phyloP scores from a whole-genome alignment of 2,329 filamentous ascomycete genomes.

The Pseudogymnoascus sp. region DNA sequence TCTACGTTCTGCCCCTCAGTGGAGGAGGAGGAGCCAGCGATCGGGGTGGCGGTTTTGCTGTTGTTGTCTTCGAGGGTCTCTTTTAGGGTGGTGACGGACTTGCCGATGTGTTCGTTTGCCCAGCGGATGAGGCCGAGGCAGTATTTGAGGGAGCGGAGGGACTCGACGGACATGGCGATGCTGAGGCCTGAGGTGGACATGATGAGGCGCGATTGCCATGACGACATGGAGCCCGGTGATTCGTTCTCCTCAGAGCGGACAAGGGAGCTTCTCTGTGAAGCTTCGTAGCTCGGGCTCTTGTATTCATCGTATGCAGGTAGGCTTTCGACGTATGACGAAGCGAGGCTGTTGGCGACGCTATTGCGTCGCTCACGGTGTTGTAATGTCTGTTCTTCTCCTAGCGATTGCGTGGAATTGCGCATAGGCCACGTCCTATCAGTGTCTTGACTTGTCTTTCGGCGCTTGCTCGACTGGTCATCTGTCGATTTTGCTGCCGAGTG shows the following conservation, averaged over 20 bases:
- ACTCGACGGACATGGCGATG: conserved; percentile 85
- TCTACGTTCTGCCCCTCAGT: conserved; percentile 16
- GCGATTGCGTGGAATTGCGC: conserved; percentile 25
- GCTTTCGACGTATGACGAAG: conserved; percentile 51
- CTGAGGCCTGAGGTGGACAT: conserved; percentile 87
- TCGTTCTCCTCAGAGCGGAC: conserved; percentile 12
- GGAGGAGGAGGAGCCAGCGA: neutral
- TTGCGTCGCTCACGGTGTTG: conserved; percentile 22
- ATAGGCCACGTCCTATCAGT: conserved; percentile 24
- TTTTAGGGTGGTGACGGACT: conserved; percentile 66
- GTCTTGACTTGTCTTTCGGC: conserved; percentile 47
- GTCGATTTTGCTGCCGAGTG: conserved; percentile 34
- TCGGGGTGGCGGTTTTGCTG: conserved; percentile 25
- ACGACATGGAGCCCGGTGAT: conserved; percentile 22
- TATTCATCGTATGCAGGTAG: conserved; percentile 79
- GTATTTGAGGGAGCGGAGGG: conserved; percentile 73
- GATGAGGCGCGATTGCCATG: conserved; percentile 78
- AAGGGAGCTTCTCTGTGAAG: conserved; percentile 31
- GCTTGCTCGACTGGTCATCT: conserved; percentile 43
- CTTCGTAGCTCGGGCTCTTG: conserved; percentile 66
- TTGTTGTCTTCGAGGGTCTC: conserved; percentile 67
- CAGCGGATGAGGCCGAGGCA: conserved; percentile 73
- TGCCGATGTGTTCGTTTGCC: conserved; percentile 74
- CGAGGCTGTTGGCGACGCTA: conserved; percentile 17
- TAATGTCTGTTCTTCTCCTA: conserved; percentile 18